Base-by-base conservation (phyloP, 805 yeast species). In the Candida dendrica region DNA sequence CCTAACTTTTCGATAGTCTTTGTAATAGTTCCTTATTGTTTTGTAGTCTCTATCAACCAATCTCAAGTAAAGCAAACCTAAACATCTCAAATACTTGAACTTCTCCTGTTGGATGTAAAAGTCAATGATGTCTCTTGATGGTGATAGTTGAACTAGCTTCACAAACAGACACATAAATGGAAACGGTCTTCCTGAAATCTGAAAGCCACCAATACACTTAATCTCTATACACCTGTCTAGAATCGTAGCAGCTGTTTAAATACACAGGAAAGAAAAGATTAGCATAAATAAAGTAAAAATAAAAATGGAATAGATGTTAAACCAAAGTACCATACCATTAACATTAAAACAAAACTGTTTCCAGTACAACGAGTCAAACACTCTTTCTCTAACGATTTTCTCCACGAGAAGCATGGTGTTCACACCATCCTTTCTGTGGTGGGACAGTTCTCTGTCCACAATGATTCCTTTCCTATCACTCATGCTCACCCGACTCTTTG, bases 121-220 rank as follows among this genome's bases (percentile, higher is more conserved):
- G 15, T 64, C 55, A 2, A 85, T 55, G 4, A 86, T 75, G 4
- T 77, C 84, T 10, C 55, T 52, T 1, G 71, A 52, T 0, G 97
- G 97, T 47, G 77, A 77, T 15, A 93, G 60, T 59, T 91, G 95
- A 4, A 90, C 67, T 44, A 91, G 58, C 48, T 91, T 79, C 53
- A 87, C 76, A 29, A 88, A 59, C 36, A 95, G 69, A 54, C 95
- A 81, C n/a, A 86, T 56, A 51, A 87, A 88, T 13, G 80, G 81
- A 15, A 84, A 68, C 0, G 95, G 93, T 46, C 77, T 61, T 27
- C 78, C 77, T 18, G 64, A 65, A 14, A 69, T 64, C 39, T 73
- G 75, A n/a, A 74, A 63, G 0, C 84, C 81, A 0, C 87, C 91
- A 4, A 86, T 59, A 39, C 67, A 66, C 9, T 69, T 55, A 6